phyloP scores from a whole-genome alignment of 768 basidiomycete genomes.

The Hygrophoropsis aurantiaca region DNA sequence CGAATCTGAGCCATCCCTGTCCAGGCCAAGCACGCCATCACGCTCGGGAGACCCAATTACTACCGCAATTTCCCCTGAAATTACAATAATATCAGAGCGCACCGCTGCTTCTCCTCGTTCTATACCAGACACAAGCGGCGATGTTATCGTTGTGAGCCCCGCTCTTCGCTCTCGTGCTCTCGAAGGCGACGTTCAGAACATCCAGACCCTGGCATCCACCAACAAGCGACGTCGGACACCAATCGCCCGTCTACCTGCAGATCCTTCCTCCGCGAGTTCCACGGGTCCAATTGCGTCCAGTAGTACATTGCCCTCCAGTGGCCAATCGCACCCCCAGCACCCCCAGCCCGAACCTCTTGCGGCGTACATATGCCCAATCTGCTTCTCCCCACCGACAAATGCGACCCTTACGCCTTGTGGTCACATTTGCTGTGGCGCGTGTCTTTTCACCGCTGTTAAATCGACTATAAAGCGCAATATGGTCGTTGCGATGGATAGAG shows the following conservation, averaged over 20 bases:
- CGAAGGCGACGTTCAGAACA: too few species aligned
- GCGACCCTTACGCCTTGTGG: conserved; percentile 81
- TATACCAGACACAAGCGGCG: not conserved
- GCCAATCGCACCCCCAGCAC: too few species aligned
- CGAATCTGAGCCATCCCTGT: too few species aligned
- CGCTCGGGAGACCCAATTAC: not conserved
- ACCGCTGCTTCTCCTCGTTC: not conserved
- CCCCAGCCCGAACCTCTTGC: conserved; percentile 39
- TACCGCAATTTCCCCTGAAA: conserved; percentile 4
- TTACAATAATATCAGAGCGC: not conserved
- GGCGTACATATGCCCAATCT: conserved; percentile 77
- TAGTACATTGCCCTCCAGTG: not conserved
- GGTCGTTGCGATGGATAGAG: conserved; percentile 28
- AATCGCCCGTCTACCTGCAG: not conserved
- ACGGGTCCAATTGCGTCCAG: not conserved
- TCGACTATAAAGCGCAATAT: conserved; percentile 53
- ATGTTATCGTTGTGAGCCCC: conserved; percentile 1
- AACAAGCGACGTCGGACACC: not conserved
- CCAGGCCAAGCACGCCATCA: not conserved
- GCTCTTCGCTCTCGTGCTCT: not conserved
- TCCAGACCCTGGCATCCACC: too few species aligned
- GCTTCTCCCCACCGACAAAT: conserved; percentile 72
- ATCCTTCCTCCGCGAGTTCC: not conserved
- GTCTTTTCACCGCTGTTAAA: conserved; percentile 72
- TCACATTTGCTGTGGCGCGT: conserved; percentile 74